Evolutionary conservation across 2,329 filamentous ascomycete genomes (phyloP).

Genomic region (Pseudopyricularia javanii): DNA sequence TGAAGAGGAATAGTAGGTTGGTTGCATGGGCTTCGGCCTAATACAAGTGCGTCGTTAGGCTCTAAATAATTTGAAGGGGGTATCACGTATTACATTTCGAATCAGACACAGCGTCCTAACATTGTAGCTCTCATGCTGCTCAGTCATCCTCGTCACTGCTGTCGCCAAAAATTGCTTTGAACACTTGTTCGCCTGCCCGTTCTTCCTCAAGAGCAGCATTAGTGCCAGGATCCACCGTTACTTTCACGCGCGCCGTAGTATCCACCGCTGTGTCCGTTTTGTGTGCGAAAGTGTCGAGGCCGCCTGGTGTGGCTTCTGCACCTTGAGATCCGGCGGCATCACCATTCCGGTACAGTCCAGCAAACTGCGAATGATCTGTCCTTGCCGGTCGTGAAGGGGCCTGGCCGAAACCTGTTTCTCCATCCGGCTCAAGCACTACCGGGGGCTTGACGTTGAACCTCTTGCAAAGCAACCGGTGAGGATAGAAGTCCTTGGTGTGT

Average conservation of each 20-base stretch:
- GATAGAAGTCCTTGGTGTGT: conserved; percentile 58
- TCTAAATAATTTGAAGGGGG: neutral
- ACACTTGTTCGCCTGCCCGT: conserved; percentile 67
- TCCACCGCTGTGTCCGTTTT: neutral
- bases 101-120: neutral
- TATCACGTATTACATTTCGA: neutral
- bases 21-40: too few species aligned
- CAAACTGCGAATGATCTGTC: neutral
- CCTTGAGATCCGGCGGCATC: neutral
- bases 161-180: conserved; percentile 88
- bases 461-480: conserved; percentile 80
- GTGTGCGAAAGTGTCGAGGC: neutral
- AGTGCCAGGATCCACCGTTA: conserved; percentile 52
- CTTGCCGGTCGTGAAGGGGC: conserved; percentile 4
- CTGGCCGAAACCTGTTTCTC: conserved; percentile 16
- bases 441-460: conserved; percentile 81
- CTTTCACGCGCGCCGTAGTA: neutral
- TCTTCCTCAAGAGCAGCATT: conserved; percentile 70
- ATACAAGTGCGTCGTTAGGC: neutral
- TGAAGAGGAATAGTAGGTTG: too few species aligned
- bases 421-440: conserved; percentile 48
- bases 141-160: conserved; percentile 51
- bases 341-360: neutral
- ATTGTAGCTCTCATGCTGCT: neutral
- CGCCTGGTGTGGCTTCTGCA: too few species aligned